These are phyloP conservation scores for Fereydounia khargensis DNA, from an alignment of 1,284 basidiomycete species.

Conservation along the genomic window DNA sequence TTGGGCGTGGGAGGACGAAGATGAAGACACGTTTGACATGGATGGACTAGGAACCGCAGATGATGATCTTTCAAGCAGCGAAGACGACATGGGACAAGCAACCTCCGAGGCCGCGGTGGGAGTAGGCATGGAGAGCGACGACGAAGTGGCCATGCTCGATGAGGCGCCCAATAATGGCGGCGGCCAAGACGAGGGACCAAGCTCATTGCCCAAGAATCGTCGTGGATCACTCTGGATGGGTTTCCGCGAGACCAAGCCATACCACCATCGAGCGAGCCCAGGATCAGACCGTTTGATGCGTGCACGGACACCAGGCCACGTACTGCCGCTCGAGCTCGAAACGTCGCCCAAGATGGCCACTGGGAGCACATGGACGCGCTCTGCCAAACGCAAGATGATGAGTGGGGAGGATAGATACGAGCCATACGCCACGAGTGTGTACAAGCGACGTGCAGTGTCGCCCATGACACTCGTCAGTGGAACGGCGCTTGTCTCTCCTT, in stretches of 20 bases:
- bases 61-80: not conserved
- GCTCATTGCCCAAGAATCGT: conserved; percentile 17
- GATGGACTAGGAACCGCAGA: not conserved
- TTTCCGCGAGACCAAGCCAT: conserved; percentile 10
- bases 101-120: not conserved
- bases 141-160: conserved; percentile 1
- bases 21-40: conserved; percentile 12
- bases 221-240: conserved; percentile 34
- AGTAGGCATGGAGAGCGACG: conserved; percentile 1
- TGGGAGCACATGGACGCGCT: conserved; percentile 1
- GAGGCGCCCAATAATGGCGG: not conserved
- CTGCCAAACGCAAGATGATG: conserved; percentile 26
- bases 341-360: conserved; percentile 8
- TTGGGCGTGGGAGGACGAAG: conserved; percentile 33
- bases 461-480: conserved; percentile 17
- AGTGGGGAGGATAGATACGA: conserved; percentile 29
- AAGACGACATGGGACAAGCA: not conserved
- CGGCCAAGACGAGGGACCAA: not conserved
- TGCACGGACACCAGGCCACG: not conserved
- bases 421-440: conserved; percentile 13
- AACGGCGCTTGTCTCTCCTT: not conserved
- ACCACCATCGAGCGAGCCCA: conserved; percentile 1
- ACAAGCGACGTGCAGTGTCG: conserved; percentile 39
- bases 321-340: not conserved
- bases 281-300: not conserved